phyloP scores from a whole-genome alignment of 2,329 filamentous ascomycete species.

The Diaporthe helianthi region DNA sequence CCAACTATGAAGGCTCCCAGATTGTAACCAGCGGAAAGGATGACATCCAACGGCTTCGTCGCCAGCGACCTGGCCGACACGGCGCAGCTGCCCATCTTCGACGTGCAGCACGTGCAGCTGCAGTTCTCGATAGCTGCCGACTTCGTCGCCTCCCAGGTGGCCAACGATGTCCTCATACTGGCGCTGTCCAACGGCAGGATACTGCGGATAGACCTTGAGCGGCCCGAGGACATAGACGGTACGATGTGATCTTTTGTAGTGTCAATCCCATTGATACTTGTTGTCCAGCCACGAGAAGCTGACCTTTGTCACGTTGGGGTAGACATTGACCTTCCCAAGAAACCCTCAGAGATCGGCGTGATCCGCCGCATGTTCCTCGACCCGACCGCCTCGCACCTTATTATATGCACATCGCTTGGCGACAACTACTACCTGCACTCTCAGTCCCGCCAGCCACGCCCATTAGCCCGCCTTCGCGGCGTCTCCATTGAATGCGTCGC shows the following conservation, averaged over 20 bases:
- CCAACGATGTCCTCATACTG: slow-evolving; percentile 94
- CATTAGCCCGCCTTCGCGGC: slow-evolving; percentile 81
- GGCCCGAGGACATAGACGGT: slow-evolving; percentile 94
- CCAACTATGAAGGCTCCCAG: slow-evolving; percentile 32
- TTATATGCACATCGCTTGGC: slow-evolving; percentile 88
- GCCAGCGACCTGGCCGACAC: slow-evolving; percentile 64
- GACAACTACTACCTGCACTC: slow-evolving; percentile 99
- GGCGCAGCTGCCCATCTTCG: slow-evolving; percentile 86
- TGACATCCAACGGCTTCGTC: slow-evolving; percentile 79
- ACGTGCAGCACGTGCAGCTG: slow-evolving; percentile 89
- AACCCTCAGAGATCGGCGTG: slow-evolving; percentile 86
- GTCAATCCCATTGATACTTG: neutral
- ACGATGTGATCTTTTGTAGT: slow-evolving; percentile 36
- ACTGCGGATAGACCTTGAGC: slow-evolving; percentile 91
- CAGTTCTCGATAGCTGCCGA: slow-evolving; percentile 94
- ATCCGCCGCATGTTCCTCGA: slow-evolving; percentile 98
- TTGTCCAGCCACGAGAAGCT: neutral
- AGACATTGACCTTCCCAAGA: slow-evolving; percentile 98
- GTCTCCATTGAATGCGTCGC: slow-evolving; percentile 88
- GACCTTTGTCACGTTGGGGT: slow-evolving; percentile 13
- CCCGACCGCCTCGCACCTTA: slow-evolving; percentile 91
- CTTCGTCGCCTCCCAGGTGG: slow-evolving; percentile 95
- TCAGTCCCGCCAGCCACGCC: slow-evolving; percentile 86
- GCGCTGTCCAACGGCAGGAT: slow-evolving; percentile 93
- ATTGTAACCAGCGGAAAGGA: slow-evolving; percentile 44